phyloP scores from a whole-genome alignment of 176 grass and related monocot species.

The Pontederia paniculata region DNA sequence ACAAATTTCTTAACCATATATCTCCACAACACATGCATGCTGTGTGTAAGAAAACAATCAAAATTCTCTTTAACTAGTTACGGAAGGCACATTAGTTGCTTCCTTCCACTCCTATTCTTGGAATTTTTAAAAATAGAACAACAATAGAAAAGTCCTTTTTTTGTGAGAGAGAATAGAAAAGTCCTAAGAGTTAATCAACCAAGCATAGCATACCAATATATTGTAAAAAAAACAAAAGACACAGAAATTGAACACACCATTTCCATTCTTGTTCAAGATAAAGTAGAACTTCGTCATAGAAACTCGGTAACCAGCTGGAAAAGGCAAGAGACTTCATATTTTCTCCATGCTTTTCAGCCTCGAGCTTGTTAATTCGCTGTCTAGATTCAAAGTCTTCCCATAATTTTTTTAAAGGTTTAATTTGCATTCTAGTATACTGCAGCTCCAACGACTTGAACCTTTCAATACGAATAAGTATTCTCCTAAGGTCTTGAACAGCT shows the following conservation, averaged over 20 bases:
- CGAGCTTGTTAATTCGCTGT: slow-evolving; percentile 47
- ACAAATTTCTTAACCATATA: no score
- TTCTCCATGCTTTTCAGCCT: slow-evolving; percentile 62
- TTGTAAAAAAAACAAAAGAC: slow-evolving; percentile 1
- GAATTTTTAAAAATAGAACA: no score
- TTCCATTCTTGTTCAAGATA: slow-evolving; percentile 99
- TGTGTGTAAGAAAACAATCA: no score
- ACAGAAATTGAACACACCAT: slow-evolving; percentile 39
- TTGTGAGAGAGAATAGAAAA: no score
- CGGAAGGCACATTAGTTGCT: no score
- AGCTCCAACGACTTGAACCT: slow-evolving; percentile 88
- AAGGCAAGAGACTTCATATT: slow-evolving; percentile 42
- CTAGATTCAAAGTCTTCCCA: slow-evolving; percentile 96
- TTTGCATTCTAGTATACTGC: slow-evolving; percentile 86
- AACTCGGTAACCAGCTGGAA: slow-evolving; percentile 91
- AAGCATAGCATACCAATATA: neutral
- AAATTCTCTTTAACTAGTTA: no score
- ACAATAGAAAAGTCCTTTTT: no score
- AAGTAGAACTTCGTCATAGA: slow-evolving; percentile 94
- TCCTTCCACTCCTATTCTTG: no score
- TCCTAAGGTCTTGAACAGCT: slow-evolving; percentile 74
- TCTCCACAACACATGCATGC: no score
- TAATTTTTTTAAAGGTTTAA: slow-evolving; percentile 90
- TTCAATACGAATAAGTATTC: slow-evolving; percentile 83
- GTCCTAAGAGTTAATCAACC: no score